phyloP scores from a whole-genome alignment of 2,329 filamentous ascomycete genomes.

The Beauveria bassiana region DNA sequence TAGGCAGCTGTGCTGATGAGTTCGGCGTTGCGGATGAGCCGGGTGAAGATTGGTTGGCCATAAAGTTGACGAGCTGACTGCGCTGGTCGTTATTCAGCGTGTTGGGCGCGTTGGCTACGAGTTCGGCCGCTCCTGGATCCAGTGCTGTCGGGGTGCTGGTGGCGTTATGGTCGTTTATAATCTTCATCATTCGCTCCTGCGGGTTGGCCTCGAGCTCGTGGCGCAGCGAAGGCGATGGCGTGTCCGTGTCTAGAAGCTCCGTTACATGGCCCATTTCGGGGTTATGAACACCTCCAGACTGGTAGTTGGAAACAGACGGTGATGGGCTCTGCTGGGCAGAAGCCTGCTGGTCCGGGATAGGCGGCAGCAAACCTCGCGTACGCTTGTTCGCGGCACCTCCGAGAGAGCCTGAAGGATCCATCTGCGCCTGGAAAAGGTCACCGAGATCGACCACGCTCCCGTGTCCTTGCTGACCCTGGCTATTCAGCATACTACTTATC shows the following conservation, averaged over 20 bases:
- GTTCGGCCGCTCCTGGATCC: constrained; percentile 40
- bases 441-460: constrained; percentile 55
- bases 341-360: constrained; percentile 37
- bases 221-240: constrained; percentile 43
- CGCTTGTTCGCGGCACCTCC: constrained; percentile 40
- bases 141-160: constrained; percentile 40
- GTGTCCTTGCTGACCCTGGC: constrained; percentile 39
- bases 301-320: constrained; percentile 23
- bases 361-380: constrained; percentile 45
- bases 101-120: constrained; percentile 48
- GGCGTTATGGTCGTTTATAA: constrained; percentile 58
- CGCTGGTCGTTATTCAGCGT: constrained; percentile 50
- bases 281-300: constrained; percentile 24
- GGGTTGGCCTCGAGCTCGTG: constrained; percentile 51
- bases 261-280: constrained; percentile 50
- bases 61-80: constrained; percentile 50
- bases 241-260: constrained; percentile 50
- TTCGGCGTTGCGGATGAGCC: constrained; percentile 14
- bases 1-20: constrained; percentile 14
- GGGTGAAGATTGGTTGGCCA: constrained; percentile 38
- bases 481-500: constrained; percentile 67
- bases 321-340: constrained; percentile 21
- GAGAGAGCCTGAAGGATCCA: constrained; percentile 29
- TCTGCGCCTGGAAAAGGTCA: constrained; percentile 46
- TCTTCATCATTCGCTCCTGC: constrained; percentile 56